Conservation (phyloP, 371 early-diverging fungal genomes). For the Mucor lusitanicus region DNA sequence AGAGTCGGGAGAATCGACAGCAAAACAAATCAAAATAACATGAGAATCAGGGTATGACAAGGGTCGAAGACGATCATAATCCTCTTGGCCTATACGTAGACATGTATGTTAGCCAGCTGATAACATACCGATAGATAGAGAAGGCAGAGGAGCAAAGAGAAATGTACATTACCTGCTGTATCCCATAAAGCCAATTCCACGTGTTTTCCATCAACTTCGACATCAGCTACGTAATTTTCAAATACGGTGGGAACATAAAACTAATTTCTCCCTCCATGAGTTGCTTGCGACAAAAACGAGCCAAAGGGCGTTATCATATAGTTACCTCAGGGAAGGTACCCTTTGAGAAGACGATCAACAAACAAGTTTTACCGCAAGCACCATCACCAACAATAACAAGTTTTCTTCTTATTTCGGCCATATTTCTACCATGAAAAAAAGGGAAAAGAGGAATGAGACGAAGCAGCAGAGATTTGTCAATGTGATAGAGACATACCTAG, state of each 20-base stretch:
- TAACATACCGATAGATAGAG: too few species aligned
- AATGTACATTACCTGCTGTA: constrained; percentile 80
- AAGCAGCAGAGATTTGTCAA: neutral
- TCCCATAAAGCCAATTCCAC: constrained; percentile 98
- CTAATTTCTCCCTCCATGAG: constrained; percentile 29
- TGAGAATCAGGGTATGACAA: constrained; percentile 96
- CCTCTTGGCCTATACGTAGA: constrained; percentile 78
- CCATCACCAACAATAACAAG: constrained; percentile 97
- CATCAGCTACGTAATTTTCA: constrained; percentile 95
- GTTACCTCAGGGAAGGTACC: constrained; percentile 88
- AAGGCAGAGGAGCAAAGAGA: neutral
- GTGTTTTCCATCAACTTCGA: constrained; percentile 88
- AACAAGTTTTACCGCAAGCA: constrained; percentile 96
- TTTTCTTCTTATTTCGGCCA: constrained; percentile 90
- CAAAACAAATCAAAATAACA: constrained; percentile 95
- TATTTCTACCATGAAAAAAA: constrained; percentile 23
- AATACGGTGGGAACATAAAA: constrained; percentile 94
- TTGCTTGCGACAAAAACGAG: neutral
- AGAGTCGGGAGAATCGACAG: constrained; percentile 92
- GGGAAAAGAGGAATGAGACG: neutral
- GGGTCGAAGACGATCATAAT: constrained; percentile 96
- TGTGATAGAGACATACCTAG: neutral
- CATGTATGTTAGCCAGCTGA: neutral
- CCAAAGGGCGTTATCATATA: neutral
- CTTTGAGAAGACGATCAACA: constrained; percentile 91